Evolutionary conservation across 495 filamentous ascomycete genomes (phyloP).

Genomic region (Aspergillus bridgeri): DNA sequence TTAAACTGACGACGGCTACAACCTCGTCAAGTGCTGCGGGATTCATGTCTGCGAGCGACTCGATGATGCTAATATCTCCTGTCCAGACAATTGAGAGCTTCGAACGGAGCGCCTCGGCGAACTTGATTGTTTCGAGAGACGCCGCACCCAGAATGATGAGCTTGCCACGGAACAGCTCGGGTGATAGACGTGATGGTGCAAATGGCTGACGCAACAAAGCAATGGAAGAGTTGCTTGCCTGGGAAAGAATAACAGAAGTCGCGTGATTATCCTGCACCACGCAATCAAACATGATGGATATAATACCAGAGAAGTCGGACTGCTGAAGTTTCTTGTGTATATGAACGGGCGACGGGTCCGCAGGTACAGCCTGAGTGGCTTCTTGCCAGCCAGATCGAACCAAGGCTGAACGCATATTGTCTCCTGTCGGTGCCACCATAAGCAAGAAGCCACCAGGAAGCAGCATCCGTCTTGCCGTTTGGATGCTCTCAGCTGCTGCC

Average conservation of each 20-base stretch:
- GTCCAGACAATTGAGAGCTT: neutral
- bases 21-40: neutral
- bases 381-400: too few relatives aligned
- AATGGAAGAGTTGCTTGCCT: slow-evolving; percentile 32
- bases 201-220: slow-evolving; percentile 17
- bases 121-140: neutral
- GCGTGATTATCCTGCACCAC: too few relatives aligned
- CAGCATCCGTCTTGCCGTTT: neutral
- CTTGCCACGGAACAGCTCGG: too few relatives aligned
- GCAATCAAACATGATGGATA: too few relatives aligned
- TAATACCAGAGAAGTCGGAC: too few relatives aligned
- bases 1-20: slow-evolving; percentile 1
- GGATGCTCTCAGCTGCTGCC: neutral
- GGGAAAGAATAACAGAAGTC: slow-evolving; percentile 28
- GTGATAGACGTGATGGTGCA: slow-evolving; percentile 3
- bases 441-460: neutral
- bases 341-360: too few relatives aligned
- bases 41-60: neutral
- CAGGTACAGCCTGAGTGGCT: too few relatives aligned
- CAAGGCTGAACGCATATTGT: neutral
- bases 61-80: neutral
- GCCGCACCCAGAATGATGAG: slow-evolving; percentile 6
- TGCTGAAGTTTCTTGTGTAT: too few relatives aligned
- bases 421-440: slow-evolving; percentile 1
- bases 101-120: neutral